phyloP scores from a whole-genome alignment of 2,329 filamentous ascomycete genomes.

The Alternaria triticimaculans region DNA sequence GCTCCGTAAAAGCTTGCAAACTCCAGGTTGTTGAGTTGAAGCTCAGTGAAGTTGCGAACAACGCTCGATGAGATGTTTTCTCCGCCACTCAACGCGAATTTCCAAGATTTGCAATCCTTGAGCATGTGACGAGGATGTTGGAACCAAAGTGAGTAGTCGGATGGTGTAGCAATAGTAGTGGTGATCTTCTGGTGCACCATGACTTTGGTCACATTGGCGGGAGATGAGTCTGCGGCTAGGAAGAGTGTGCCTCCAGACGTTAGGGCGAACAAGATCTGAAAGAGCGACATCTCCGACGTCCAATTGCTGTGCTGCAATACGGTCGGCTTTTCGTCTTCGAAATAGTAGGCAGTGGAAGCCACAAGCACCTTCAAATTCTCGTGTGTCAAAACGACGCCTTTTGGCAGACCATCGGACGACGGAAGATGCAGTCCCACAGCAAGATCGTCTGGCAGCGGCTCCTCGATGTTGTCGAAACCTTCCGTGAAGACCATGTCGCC shows the following conservation, averaged over 20 bases:
- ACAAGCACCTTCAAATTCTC: not conserved
- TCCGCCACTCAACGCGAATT: not conserved
- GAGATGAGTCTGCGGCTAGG: not conserved
- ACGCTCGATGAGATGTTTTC: not conserved
- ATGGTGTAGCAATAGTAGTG: conserved; percentile 1
- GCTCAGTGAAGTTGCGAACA: not conserved
- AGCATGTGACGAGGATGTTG: not conserved
- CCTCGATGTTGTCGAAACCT: not conserved
- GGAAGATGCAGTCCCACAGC: conserved; percentile 4
- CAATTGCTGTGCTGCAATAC: not conserved
- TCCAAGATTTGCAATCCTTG: not conserved
- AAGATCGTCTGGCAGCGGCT: conserved; percentile 16
- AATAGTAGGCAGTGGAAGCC: not conserved
- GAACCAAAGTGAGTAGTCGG: conserved; percentile 3
- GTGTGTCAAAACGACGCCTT: not conserved
- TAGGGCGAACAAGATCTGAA: not conserved
- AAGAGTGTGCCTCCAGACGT: conserved; percentile 1
- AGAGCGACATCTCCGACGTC: not conserved
- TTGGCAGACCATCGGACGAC: not conserved
- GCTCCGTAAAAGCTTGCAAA: not conserved
- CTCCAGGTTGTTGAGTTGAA: not conserved
- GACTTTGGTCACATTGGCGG: not conserved
- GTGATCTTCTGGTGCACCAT: not conserved
- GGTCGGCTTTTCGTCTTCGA: not conserved
- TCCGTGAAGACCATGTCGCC: not conserved